Conservation (phyloP, 1,139 yeast genomes). For the Entelexis paramagnoliae region DNA sequence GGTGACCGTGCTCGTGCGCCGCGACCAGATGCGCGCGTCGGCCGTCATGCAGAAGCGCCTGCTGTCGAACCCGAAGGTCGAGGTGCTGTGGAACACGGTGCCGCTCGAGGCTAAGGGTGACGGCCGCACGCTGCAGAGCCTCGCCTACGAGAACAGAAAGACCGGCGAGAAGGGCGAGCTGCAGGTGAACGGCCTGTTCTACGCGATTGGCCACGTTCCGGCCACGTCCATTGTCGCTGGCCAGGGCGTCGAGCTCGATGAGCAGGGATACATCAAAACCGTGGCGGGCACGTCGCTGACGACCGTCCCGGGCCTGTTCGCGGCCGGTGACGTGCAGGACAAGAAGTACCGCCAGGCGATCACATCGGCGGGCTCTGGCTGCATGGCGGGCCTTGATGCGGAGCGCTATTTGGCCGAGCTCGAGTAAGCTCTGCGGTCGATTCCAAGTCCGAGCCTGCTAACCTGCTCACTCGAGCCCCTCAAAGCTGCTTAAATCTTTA, state of each 20-base stretch:
- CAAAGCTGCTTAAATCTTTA: background rate
- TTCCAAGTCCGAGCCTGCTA: background rate
- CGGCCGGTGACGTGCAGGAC: constrained; percentile 99
- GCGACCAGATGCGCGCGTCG: constrained; percentile 88
- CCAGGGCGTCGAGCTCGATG: constrained; percentile 69
- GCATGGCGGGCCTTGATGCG: constrained; percentile 98
- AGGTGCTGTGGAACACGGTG: constrained; percentile 78
- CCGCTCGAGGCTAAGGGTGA: constrained; percentile 86
- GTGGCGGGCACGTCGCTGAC: constrained; percentile 81
- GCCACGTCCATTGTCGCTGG: constrained; percentile 73
- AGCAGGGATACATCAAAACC: constrained; percentile 76
- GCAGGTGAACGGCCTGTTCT: constrained; percentile 82
- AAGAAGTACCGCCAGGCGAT: constrained; percentile 96
- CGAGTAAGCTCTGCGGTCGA: constrained; percentile 32
- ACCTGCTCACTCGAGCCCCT: too few relatives aligned
- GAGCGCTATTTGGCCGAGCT: constrained; percentile 71
- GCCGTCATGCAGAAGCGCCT: constrained; percentile 94
- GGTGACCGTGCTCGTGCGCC: constrained; percentile 85
- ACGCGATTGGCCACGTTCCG: constrained; percentile 96
- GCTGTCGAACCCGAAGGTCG: constrained; percentile 71
- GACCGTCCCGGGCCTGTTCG: constrained; percentile 84
- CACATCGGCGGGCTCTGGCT: constrained; percentile 98
- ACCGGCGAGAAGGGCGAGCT: constrained; percentile 60
- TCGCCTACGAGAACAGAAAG: constrained; percentile 51
- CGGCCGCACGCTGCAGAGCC: constrained; percentile 44